Conservation (phyloP, 2,329 filamentous ascomycete species). For the Trichoderma brevicompactum region DNA sequence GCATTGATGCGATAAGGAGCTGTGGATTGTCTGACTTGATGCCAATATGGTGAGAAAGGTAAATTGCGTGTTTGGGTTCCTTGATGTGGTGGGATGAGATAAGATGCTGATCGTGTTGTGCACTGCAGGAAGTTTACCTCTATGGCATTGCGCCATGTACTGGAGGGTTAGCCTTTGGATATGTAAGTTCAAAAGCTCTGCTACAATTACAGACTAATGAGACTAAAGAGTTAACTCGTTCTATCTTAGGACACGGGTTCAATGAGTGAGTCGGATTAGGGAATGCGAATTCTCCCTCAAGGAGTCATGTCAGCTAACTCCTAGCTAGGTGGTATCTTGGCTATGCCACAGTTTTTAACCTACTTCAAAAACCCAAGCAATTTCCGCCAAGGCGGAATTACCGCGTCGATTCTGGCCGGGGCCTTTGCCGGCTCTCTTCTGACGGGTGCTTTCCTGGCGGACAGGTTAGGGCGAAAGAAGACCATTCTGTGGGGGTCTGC, state of each 20-base stretch:
- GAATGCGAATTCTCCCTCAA: not conserved
- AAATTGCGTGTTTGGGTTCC: too few species aligned
- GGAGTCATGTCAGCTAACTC: not conserved
- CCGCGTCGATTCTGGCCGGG: slow-evolving; percentile 25
- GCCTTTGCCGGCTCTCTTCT: slow-evolving; percentile 26
- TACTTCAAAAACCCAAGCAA: slow-evolving; percentile 29
- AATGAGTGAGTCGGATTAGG: slow-evolving; percentile 24
- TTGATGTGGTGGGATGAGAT: not conserved
- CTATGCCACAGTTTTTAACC: slow-evolving; percentile 26
- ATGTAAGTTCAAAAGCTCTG: slow-evolving; percentile 22
- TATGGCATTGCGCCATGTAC: slow-evolving; percentile 29
- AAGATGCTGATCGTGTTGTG: not conserved
- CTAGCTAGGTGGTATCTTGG: slow-evolving; percentile 21
- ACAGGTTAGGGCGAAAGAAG: slow-evolving; percentile 16
- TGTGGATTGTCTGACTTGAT: not conserved
- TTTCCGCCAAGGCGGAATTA: slow-evolving; percentile 28
- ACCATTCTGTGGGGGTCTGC: slow-evolving; percentile 25
- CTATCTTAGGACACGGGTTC: slow-evolving; percentile 24
- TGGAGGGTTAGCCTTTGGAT: slow-evolving; percentile 27
- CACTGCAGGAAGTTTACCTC: slow-evolving; percentile 15
- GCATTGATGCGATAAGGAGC: not conserved
- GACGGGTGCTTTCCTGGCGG: slow-evolving; percentile 27
- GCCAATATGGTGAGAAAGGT: slow-evolving; percentile 26
- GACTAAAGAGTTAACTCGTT: not conserved
- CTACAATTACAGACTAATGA: not conserved